Evolutionary conservation across 495 filamentous ascomycete species (phyloP).

Genomic region (Ascodesmis nigricans): DNA sequence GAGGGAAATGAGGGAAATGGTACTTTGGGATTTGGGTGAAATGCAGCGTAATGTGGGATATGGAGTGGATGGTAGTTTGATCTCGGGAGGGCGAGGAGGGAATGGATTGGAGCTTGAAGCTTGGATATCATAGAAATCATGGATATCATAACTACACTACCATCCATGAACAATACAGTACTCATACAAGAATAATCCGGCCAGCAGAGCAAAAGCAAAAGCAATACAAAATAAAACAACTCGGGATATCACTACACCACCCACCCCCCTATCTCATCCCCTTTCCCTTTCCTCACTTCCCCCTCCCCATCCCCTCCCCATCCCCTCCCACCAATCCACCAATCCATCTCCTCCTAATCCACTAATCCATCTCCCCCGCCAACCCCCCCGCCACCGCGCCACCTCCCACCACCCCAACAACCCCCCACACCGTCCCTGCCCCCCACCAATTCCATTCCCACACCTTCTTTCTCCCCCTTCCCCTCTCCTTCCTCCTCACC

Average conservation of each 20-base stretch:
- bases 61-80: too few species aligned
- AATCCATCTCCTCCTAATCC: neutral
- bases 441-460: constrained; percentile 3
- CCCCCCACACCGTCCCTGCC: neutral
- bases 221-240: neutral
- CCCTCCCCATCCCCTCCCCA: neutral
- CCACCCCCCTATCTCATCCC: neutral
- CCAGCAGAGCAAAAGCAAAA: neutral
- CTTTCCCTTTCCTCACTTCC: neutral
- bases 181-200: neutral
- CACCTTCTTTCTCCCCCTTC: neutral
- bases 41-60: too few species aligned
- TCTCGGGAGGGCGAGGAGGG: too few species aligned
- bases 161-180: neutral
- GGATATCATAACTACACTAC: too few species aligned
- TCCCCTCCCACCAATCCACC: neutral
- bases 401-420: neutral
- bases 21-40: too few species aligned
- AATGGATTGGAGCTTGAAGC: too few species aligned
- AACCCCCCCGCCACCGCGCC: neutral
- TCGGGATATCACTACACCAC: neutral
- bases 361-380: neutral
- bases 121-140: too few species aligned
- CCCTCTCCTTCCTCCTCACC: neutral
- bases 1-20: too few species aligned